Conservation (phyloP, 1,284 basidiomycete species). For the Ceratobasidium papillatum region DNA sequence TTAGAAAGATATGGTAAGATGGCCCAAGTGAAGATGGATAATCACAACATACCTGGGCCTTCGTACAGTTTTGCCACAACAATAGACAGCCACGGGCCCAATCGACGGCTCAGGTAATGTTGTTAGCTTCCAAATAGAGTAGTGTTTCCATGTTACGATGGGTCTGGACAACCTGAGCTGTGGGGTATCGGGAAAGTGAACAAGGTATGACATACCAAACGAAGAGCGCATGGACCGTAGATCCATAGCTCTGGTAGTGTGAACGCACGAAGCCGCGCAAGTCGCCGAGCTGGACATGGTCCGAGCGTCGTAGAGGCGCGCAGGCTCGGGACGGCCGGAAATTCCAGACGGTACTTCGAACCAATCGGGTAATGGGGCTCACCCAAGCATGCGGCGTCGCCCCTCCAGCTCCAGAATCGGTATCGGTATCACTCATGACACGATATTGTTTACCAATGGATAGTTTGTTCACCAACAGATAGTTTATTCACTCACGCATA, state of each 20-base stretch:
- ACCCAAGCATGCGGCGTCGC: too few relatives aligned
- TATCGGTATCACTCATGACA: background rate
- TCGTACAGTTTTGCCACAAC: background rate
- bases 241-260: background rate
- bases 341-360: too few relatives aligned
- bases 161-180: background rate
- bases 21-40: background rate
- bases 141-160: background rate
- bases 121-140: background rate
- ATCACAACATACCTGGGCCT: background rate
- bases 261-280: background rate
- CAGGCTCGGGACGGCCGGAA: too few relatives aligned
- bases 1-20: background rate
- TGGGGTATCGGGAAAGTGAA: background rate
- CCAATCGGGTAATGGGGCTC: too few relatives aligned
- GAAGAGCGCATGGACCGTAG: background rate
- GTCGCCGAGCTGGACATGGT: too few relatives aligned
- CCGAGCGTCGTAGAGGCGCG: too few relatives aligned
- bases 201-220: background rate
- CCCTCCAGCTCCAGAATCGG: background rate
- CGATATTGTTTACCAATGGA: background rate
- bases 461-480: conserved; percentile 4
- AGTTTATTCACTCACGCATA: background rate
- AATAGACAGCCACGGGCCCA: background rate
- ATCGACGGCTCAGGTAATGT: background rate